Conservation (phyloP, 306 rosid species). For the Astragalus glycyphyllos region DNA sequence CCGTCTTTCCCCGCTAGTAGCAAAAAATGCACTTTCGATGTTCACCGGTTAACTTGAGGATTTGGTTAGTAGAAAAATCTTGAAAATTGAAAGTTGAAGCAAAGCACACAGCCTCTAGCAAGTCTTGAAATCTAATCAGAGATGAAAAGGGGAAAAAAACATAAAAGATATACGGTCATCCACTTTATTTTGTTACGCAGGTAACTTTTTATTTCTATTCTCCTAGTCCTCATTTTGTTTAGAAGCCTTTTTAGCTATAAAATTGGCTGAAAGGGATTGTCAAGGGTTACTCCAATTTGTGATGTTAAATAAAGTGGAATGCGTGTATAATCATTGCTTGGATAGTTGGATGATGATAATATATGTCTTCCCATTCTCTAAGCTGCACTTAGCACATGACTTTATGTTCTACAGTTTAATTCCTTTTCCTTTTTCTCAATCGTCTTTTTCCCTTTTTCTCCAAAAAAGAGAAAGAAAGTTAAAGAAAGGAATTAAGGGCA, state of each 20-base stretch:
- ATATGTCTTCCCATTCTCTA: no score
- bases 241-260: conserved; percentile 79
- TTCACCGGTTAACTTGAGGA: no score
- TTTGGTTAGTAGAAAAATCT: not conserved
- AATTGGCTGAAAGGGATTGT: conserved; percentile 74
- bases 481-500: conserved; percentile 50
- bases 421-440: conserved; percentile 41
- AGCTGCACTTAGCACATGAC: conserved; percentile 63
- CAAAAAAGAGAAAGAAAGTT: conserved; percentile 55
- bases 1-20: no score
- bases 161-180: not conserved
- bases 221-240: conserved; percentile 56
- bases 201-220: conserved; percentile 52
- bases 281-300: conserved; percentile 45
- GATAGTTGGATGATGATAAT: conserved; percentile 59
- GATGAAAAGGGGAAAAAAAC: conserved; percentile 1
- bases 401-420: conserved; percentile 51
- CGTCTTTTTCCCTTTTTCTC: conserved; percentile 43
- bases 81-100: conserved; percentile 1
- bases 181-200: conserved; percentile 36
- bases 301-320: conserved; percentile 56
- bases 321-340: conserved; percentile 59
- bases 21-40: no score
- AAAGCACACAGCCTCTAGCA: not conserved
- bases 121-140: conserved; percentile 4